These are phyloP conservation scores for Verruconis gallopava DNA, from an alignment of 2,329 filamentous ascomycete genomes.

Conservation along the genomic window DNA sequence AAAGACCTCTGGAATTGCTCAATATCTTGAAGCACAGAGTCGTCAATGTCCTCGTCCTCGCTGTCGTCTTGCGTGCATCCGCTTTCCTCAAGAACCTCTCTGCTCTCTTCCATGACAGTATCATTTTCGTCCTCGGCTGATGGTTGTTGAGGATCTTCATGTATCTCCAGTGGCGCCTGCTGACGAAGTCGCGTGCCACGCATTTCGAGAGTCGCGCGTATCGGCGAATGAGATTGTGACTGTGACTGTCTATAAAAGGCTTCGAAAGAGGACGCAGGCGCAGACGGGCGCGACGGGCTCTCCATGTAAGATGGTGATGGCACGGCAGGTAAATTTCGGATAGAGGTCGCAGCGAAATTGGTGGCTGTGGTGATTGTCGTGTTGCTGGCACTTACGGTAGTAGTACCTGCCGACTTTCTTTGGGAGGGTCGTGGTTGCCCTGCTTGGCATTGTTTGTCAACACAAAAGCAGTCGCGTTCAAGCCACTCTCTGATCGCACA, in stretches of 20 bases:
- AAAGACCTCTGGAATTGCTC: conserved; percentile 70
- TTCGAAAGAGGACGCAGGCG: neutral
- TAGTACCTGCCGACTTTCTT: too few relatives aligned
- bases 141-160: conserved; percentile 4
- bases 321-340: too few relatives aligned
- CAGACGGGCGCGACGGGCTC: too few relatives aligned
- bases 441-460: too few relatives aligned
- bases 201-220: neutral
- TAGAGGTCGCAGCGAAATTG: too few relatives aligned
- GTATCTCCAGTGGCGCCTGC: conserved; percentile 2
- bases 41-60: conserved; percentile 48
- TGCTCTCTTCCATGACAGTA: conserved; percentile 32
- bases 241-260: neutral
- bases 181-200: conserved; percentile 1
- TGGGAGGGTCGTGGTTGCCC: too few relatives aligned
- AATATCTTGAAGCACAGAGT: conserved; percentile 72
- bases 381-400: too few relatives aligned
- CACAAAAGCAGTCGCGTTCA: too few relatives aligned
- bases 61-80: conserved; percentile 29
- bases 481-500: neutral
- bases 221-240: neutral
- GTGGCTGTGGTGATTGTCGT: too few relatives aligned
- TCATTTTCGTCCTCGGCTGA: conserved; percentile 24
- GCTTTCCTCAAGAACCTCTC: conserved; percentile 36
- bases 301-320: too few relatives aligned